phyloP scores from a whole-genome alignment of 106 monocot species.

The Dendrobium chrysotoxum region DNA sequence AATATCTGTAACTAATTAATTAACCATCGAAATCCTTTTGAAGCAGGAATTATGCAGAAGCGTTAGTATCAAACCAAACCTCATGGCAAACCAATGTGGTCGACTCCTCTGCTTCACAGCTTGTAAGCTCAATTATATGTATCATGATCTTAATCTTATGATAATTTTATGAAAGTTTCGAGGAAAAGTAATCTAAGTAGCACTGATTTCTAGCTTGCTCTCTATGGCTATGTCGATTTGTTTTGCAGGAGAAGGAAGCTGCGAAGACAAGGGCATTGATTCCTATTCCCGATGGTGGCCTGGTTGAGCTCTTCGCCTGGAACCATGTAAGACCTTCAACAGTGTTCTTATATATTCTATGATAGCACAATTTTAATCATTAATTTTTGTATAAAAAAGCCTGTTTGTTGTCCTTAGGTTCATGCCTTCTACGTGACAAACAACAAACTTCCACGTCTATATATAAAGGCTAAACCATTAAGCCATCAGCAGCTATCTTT shows the following conservation, averaged over 20 bases:
- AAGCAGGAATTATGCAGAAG: slow-evolving; percentile 51
- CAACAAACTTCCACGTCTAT: slow-evolving; percentile 5
- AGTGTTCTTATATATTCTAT: too few species aligned
- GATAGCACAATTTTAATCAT: too few species aligned
- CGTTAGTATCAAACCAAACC: slow-evolving; percentile 58
- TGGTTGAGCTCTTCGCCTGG: slow-evolving; percentile 52
- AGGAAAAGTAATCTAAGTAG: background rate
- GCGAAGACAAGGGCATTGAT: slow-evolving; percentile 52
- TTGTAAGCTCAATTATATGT: background rate
- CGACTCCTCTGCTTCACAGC: slow-evolving; percentile 8
- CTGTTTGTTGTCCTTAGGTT: background rate
- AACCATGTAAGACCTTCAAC: slow-evolving; percentile 31
- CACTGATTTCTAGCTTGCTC: background rate
- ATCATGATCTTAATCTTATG: background rate
- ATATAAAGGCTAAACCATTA: background rate
- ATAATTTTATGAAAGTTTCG: background rate
- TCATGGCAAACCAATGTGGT: slow-evolving; percentile 35
- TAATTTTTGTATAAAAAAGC: too few species aligned
- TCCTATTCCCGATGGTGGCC: slow-evolving; percentile 36
- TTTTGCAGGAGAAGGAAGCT: slow-evolving; percentile 29
- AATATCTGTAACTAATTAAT: background rate
- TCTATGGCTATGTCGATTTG: background rate
- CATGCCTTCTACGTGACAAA: slow-evolving; percentile 15
- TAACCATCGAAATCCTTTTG: background rate
- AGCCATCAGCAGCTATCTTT: slow-evolving; percentile 7